phyloP scores from a whole-genome alignment of 768 basidiomycete species.

The Leccinum sublutescens region DNA sequence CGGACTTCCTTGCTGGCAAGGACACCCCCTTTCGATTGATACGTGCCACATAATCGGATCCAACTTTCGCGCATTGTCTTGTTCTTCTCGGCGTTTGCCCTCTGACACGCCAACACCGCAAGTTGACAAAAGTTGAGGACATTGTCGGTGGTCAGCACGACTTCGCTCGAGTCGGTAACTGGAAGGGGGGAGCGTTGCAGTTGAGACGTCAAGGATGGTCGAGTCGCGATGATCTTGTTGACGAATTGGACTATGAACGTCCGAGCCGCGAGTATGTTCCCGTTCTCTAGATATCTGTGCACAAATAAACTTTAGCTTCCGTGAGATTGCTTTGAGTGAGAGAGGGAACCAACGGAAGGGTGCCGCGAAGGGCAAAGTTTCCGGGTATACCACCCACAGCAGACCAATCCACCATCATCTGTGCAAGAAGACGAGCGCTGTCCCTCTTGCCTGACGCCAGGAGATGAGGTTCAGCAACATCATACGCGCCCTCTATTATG shows the following conservation, averaged over 20 bases:
- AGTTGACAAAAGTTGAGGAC: constrained; percentile 89
- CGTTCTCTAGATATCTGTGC: constrained; percentile 72
- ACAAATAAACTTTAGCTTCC: constrained; percentile 6
- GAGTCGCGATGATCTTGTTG: constrained; percentile 52
- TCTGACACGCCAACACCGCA: constrained; percentile 84
- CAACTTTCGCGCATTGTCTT: constrained; percentile 77
- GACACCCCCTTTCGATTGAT: constrained; percentile 68
- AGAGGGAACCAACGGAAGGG: constrained; percentile 61
- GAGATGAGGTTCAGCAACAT: constrained; percentile 76
- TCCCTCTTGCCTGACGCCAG: constrained; percentile 86
- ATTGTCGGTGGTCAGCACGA: constrained; percentile 71
- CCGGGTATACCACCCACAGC: constrained; percentile 52
- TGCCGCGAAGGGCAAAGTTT: constrained; percentile 80
- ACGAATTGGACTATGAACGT: constrained; percentile 86
- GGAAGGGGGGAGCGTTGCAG: constrained; percentile 44
- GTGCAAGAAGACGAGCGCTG: constrained; percentile 80
- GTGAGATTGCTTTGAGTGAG: neutral
- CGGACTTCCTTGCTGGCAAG: constrained; percentile 62
- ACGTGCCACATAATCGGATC: constrained; percentile 82
- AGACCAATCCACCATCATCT: constrained; percentile 86
- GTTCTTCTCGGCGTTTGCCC: constrained; percentile 77
- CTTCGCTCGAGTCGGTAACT: constrained; percentile 51
- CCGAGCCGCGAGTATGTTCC: constrained; percentile 90
- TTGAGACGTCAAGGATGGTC: constrained; percentile 41
- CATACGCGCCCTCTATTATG: constrained; percentile 66